Evolutionary conservation across 345 rosid species (phyloP).

Genomic region (Bruguiera parviflora): DNA sequence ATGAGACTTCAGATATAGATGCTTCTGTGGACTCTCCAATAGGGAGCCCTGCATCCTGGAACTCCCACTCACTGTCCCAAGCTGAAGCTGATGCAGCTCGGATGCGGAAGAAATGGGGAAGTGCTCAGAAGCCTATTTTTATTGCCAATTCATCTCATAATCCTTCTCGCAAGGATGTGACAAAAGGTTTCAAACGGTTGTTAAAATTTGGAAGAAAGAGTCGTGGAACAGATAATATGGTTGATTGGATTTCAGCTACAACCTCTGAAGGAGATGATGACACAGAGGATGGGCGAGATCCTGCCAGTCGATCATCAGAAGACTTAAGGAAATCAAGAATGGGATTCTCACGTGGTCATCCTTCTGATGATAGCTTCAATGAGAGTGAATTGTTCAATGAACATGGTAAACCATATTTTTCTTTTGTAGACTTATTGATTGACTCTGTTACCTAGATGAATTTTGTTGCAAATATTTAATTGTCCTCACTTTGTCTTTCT

Average conservation of each 20-base stretch:
- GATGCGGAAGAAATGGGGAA: constrained; percentile 98
- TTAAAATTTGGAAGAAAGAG: constrained; percentile 87
- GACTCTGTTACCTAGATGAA: background rate
- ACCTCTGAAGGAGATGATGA: constrained; percentile 99
- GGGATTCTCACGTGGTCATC: constrained; percentile 73
- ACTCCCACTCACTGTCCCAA: constrained; percentile 62
- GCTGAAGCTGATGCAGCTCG: constrained; percentile 76
- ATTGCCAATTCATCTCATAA: constrained; percentile 60
- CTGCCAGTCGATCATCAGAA: constrained; percentile 70
- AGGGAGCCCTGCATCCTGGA: constrained; percentile 90
- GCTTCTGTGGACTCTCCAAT: constrained; percentile 81
- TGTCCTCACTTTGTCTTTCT: too few species aligned
- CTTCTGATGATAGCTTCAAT: constrained; percentile 68
- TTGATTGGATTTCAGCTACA: constrained; percentile 95
- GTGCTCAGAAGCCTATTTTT: constrained; percentile 73
- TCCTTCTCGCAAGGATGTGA: constrained; percentile 75
- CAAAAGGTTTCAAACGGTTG: constrained; percentile 88
- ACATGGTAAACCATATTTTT: constrained; percentile 51
- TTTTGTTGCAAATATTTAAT: background rate
- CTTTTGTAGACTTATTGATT: background rate
- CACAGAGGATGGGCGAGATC: constrained; percentile 87
- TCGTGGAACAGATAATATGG: constrained; percentile 71
- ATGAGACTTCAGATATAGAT: constrained; percentile 77
- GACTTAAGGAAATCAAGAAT: constrained; percentile 95
- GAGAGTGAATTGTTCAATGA: constrained; percentile 74